Percentiles rank a stretch among this genome's conserved stretches.
phyloP scores from a whole-genome alignment of 225 moss, liverwort and hornwort genomes.

The Polytrichum formosum region DNA sequence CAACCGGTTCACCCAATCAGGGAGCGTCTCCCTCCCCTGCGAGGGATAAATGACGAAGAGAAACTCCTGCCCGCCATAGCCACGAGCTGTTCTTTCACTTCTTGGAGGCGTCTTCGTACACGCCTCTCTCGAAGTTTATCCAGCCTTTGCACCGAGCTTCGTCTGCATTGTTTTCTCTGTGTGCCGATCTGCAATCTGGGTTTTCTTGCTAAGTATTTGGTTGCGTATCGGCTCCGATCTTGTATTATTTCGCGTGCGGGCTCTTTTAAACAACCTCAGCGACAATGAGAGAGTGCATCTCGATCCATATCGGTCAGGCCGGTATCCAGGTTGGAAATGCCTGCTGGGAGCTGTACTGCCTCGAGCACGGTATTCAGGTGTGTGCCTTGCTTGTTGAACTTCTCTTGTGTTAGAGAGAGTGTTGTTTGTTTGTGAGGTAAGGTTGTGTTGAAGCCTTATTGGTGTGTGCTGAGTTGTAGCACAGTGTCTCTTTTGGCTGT shows the following conservation, averaged over 20 bases:
- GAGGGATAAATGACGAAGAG: background rate
- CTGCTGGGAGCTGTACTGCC: constrained; percentile 45
- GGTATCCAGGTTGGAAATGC: constrained; percentile 60
- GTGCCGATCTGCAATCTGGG: background rate
- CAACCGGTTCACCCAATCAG: background rate
- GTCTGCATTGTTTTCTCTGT: background rate
- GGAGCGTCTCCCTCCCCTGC: constrained; percentile 6
- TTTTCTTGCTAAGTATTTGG: background rate
- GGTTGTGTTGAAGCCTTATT: background rate
- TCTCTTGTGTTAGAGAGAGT: background rate
- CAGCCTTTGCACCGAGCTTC: background rate
- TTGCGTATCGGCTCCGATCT: background rate
- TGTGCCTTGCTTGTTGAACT: background rate
- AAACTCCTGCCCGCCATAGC: constrained; percentile 1
- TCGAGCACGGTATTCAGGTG: constrained; percentile 43
- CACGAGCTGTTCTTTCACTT: constrained; percentile 19
- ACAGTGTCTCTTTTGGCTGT: too few species aligned
- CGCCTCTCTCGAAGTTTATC: constrained; percentile 16
- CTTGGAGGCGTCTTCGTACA: constrained; percentile 22
- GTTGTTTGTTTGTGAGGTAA: background rate
- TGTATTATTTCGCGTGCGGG: background rate
- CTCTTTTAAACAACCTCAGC: constrained; percentile 6
- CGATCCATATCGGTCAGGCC: constrained; percentile 59
- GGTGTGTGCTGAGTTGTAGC: accelerated
- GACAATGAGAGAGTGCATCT: constrained; percentile 63